A percentile compares a stretch with the other conserved stretches of the same genome.
Conservation (phyloP, 768 basidiomycete genomes). For the Leccinum rimulosum region DNA sequence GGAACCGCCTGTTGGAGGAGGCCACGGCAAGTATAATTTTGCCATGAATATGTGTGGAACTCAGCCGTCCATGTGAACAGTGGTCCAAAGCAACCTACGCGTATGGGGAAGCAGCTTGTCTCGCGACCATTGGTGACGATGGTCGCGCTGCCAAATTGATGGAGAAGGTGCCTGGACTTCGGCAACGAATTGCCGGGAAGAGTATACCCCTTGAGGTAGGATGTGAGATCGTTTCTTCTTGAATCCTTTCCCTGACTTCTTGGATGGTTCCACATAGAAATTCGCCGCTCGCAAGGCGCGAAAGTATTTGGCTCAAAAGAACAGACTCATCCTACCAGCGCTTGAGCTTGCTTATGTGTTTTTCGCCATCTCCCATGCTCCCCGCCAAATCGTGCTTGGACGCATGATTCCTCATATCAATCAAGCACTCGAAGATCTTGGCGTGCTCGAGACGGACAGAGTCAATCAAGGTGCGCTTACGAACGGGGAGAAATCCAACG, state of each 20-base stretch:
- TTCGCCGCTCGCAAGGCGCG: conserved; percentile 83
- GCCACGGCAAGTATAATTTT: conserved; percentile 48
- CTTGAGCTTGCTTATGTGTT: conserved; percentile 87
- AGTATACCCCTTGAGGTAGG: conserved; percentile 67
- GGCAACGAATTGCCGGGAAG: conserved; percentile 87
- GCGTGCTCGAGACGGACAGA: conserved; percentile 3
- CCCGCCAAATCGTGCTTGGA: conserved; percentile 53
- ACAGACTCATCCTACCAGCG: conserved; percentile 70
- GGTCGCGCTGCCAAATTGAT: conserved; percentile 65
- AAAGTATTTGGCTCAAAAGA: conserved; percentile 73
- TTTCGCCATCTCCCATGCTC: conserved; percentile 72
- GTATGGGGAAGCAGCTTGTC: conserved; percentile 74
- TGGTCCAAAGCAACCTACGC: conserved; percentile 76
- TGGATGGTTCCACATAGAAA: conserved; percentile 50
- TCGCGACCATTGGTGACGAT: conserved; percentile 56
- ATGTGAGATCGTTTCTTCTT: neutral
- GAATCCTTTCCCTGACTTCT: conserved; percentile 1
- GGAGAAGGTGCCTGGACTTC: conserved; percentile 65
- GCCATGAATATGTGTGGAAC: neutral
- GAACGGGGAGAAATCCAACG: conserved; percentile 19
- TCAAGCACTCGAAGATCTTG: conserved; percentile 42
- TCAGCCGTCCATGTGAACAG: conserved; percentile 31
- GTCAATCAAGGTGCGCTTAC: conserved; percentile 12
- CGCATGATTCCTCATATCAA: conserved; percentile 70
- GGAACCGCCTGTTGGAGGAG: conserved; percentile 67